phyloP scores from a whole-genome alignment of 192 early-diverging fungal genomes.

The Coemansia umbellata region DNA sequence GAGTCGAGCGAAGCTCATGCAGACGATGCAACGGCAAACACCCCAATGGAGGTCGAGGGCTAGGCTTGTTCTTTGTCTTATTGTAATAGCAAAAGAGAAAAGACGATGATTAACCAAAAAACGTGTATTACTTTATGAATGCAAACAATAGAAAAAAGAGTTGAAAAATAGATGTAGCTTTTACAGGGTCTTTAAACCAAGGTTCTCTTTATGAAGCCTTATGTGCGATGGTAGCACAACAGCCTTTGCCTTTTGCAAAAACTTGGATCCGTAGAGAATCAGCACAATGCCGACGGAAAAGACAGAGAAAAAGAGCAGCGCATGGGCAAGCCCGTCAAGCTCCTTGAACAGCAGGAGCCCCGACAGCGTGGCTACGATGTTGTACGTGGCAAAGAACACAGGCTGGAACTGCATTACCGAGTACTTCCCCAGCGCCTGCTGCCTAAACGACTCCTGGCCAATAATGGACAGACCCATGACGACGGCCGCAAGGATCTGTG shows the following conservation, averaged over 20 bases:
- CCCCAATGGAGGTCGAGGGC: conserved; percentile 6
- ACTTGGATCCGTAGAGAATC: conserved; percentile 40
- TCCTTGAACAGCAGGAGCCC: conserved; percentile 44
- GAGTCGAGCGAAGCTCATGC: background rate
- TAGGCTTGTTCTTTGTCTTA: too few relatives aligned
- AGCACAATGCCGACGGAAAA: conserved; percentile 32
- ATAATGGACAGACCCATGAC: conserved; percentile 37
- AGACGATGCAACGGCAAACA: background rate
- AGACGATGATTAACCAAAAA: too few relatives aligned
- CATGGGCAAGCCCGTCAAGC: conserved; percentile 35
- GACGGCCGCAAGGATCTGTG: conserved; percentile 19
- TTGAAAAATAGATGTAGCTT: background rate
- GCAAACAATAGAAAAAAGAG: background rate
- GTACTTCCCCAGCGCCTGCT: conserved; percentile 48
- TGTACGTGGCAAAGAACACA: conserved; percentile 51
- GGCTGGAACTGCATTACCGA: conserved; percentile 51
- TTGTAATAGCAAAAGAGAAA: too few relatives aligned
- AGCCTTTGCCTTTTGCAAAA: conserved; percentile 28
- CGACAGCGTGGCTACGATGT: conserved; percentile 41
- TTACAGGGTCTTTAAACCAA: conserved; percentile 17
- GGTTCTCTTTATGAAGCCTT: conserved; percentile 34
- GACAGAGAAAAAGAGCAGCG: conserved; percentile 20
- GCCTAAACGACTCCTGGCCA: conserved; percentile 48
- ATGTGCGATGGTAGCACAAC: conserved; percentile 47
- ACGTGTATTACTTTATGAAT: background rate